Percentiles rank a stretch among this genome's conserved stretches.
Evolutionary conservation across 2,329 filamentous ascomycete species (phyloP).

Genomic region (Aspergillus brasiliensis): DNA sequence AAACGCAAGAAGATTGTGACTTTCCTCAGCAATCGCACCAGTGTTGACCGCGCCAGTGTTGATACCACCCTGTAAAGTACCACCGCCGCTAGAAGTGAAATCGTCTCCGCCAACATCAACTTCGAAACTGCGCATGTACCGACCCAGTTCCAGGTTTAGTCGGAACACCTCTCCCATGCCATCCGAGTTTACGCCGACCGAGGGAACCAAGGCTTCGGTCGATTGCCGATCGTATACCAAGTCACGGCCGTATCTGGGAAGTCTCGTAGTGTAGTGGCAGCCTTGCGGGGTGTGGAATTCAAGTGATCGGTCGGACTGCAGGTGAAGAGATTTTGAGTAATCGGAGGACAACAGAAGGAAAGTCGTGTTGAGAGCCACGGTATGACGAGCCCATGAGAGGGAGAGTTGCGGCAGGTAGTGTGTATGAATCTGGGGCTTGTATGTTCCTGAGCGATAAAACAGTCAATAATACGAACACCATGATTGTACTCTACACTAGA

Average conservation of each 20-base stretch:
- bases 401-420: slow-evolving; percentile 92
- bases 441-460: slow-evolving; percentile 53
- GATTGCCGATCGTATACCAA: slow-evolving; percentile 79
- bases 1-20: slow-evolving; percentile 88
- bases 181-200: slow-evolving; percentile 83
- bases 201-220: slow-evolving; percentile 81
- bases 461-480: background rate
- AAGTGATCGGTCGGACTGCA: slow-evolving; percentile 86
- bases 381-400: slow-evolving; percentile 91
- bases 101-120: slow-evolving; percentile 88
- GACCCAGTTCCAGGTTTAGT: slow-evolving; percentile 84
- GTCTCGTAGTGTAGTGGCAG: slow-evolving; percentile 82
- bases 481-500: background rate
- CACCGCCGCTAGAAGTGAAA: slow-evolving; percentile 63
- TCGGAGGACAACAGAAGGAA: slow-evolving; percentile 87
- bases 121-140: slow-evolving; percentile 93
- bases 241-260: slow-evolving; percentile 91
- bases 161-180: slow-evolving; percentile 91
- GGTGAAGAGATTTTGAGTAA: slow-evolving; percentile 90
- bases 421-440: slow-evolving; percentile 86
- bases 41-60: slow-evolving; percentile 83
- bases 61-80: slow-evolving; percentile 83
- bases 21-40: slow-evolving; percentile 81
- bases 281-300: slow-evolving; percentile 91
- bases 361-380: slow-evolving; percentile 85